These are phyloP conservation scores for Chlamydomonas sphaeroides DNA, from an alignment of 139 green algal species.

Conservation along the genomic window DNA sequence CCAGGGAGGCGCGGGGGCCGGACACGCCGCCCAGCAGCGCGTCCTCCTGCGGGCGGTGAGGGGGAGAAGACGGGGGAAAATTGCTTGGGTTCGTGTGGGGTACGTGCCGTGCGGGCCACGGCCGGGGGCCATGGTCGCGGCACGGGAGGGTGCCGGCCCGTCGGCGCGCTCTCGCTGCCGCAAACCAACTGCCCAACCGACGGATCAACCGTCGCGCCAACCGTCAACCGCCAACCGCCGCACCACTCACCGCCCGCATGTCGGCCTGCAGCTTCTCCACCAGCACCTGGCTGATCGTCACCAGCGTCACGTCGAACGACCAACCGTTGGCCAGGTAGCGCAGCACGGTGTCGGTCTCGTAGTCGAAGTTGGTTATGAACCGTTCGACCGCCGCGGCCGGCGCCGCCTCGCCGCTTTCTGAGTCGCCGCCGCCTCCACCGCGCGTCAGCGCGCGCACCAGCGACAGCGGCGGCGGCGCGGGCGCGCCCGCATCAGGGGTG, in stretches of 20 bases:
- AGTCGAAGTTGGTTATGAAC: constrained; percentile 44
- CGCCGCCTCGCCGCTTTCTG: too few species aligned
- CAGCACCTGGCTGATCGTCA: constrained; percentile 49
- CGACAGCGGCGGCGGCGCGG: background rate
- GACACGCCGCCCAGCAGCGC: constrained; percentile 42
- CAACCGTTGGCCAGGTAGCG: constrained; percentile 14
- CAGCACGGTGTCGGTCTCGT: constrained; percentile 32
- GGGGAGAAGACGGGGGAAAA: background rate
- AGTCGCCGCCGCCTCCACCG: too few species aligned
- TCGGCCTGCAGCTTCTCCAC: constrained; percentile 41
- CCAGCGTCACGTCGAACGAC: constrained; percentile 39
- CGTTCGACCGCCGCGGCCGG: too few species aligned
- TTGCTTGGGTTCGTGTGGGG: too few species aligned
- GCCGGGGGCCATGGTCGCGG: too few species aligned
- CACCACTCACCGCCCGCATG: constrained; percentile 24
- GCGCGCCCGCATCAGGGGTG: background rate
- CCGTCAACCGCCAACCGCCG: background rate
- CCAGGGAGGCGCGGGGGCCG: constrained; percentile 29
- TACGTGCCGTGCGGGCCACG: too few species aligned
- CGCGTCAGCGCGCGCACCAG: constrained; percentile 1
- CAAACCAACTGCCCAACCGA: too few species aligned
- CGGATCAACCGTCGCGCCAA: too few species aligned
- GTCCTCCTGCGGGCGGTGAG: constrained; percentile 44
- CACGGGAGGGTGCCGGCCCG: too few species aligned
- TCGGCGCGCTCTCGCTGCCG: too few species aligned